Conservation (phyloP, 2,329 filamentous ascomycete species). For the Magnaporthiopsis incrustans region DNA sequence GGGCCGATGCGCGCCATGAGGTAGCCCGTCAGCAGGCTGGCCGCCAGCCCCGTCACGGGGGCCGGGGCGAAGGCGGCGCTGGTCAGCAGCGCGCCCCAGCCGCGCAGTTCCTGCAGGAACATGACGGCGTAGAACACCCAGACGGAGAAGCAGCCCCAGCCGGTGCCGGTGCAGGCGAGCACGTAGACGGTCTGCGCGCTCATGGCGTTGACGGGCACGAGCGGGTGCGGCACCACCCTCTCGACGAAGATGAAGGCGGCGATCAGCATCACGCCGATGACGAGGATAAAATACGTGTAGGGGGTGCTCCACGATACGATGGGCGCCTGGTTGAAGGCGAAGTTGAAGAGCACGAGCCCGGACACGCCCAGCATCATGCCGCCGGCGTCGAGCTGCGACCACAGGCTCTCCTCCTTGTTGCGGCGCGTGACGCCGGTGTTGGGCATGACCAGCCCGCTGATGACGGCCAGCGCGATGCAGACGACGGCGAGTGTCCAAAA, state of each 20-base stretch:
- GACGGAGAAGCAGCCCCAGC: constrained; percentile 34
- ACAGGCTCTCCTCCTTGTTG: constrained; percentile 14
- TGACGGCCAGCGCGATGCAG: constrained; percentile 16
- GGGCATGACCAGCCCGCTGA: constrained; percentile 18
- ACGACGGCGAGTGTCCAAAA: constrained; percentile 28
- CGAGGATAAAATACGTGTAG: constrained; percentile 42
- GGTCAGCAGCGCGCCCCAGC: constrained; percentile 33
- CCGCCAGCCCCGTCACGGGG: constrained; percentile 33
- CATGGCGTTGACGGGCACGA: constrained; percentile 43
- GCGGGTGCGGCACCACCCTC: constrained; percentile 30
- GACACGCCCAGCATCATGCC: constrained; percentile 32
- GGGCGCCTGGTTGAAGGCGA: constrained; percentile 51
- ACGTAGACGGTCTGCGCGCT: constrained; percentile 38
- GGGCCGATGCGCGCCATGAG: constrained; percentile 31
- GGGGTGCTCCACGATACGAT: constrained; percentile 42
- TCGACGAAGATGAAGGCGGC: constrained; percentile 43
- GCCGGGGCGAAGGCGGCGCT: constrained; percentile 37
- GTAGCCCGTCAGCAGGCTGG: constrained; percentile 35
- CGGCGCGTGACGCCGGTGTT: constrained; percentile 3
- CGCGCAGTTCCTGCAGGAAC: constrained; percentile 26
- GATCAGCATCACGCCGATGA: constrained; percentile 42
- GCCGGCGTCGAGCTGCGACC: constrained; percentile 17
- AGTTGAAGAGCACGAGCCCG: constrained; percentile 46
- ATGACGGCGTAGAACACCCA: constrained; percentile 32
- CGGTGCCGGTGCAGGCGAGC: constrained; percentile 35